Evolutionary conservation across 208 protist genomes (phyloP).

Genomic region (Sergeia podlipaevii): DNA sequence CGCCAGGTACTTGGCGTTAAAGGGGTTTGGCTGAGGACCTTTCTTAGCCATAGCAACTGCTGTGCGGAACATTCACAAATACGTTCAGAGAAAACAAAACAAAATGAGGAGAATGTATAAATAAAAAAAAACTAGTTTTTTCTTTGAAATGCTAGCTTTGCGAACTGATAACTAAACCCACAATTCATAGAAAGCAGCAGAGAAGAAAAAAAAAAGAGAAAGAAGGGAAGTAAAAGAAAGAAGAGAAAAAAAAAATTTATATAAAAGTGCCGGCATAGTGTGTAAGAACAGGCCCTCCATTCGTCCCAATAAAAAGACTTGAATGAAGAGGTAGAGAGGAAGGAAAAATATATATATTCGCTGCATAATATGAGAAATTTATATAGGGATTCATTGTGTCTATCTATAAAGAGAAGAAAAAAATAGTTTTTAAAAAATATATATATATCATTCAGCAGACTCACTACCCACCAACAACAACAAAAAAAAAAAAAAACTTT

Average conservation of each 20-base stretch:
- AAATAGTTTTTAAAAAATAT: too few species aligned
- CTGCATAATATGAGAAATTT: neutral
- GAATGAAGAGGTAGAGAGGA: neutral
- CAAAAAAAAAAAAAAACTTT: neutral
- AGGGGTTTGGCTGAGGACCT: constrained; percentile 62
- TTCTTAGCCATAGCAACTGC: constrained; percentile 23
- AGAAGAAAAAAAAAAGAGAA: constrained; percentile 6
- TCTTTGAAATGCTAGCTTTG: constrained; percentile 1
- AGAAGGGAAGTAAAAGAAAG: constrained; percentile 1
- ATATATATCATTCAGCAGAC: too few species aligned
- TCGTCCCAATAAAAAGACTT: neutral
- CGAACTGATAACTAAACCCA: too few species aligned
- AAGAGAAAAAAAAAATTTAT: constrained; percentile 6
- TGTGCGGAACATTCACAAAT: constrained; percentile 49
- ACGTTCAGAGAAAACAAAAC: constrained; percentile 1
- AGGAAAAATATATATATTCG: neutral
- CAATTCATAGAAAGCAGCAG: neutral
- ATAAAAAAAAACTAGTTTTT: constrained; percentile 1
- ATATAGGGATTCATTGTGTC: neutral
- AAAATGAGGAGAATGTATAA: neutral
- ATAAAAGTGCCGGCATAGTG: too few species aligned
- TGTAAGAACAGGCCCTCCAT: neutral
- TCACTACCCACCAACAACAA: too few species aligned
- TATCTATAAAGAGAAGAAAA: too few species aligned
- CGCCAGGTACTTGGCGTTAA: constrained; percentile 61